These are phyloP conservation scores for Incumbomyces lentus DNA, from an alignment of 2,329 filamentous ascomycete species.

Conservation along the genomic window DNA sequence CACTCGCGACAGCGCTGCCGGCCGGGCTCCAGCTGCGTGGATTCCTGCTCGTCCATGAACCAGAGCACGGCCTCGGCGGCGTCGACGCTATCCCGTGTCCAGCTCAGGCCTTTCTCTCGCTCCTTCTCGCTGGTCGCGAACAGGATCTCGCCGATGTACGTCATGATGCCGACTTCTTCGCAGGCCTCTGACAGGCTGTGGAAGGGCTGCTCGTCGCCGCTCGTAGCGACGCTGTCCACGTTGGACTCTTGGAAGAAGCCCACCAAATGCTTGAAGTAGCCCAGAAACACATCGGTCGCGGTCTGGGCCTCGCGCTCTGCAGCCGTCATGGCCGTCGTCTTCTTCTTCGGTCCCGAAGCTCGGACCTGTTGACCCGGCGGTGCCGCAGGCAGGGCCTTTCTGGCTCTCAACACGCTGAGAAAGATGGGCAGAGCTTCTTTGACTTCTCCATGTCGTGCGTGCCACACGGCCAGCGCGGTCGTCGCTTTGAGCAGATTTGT, in stretches of 20 bases:
- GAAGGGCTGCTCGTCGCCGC: slow-evolving; percentile 57
- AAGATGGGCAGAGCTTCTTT: slow-evolving; percentile 69
- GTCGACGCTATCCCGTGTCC: slow-evolving; percentile 83
- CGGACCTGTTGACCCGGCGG: slow-evolving; percentile 16
- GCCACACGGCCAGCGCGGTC: slow-evolving; percentile 68
- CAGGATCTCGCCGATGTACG: slow-evolving; percentile 89
- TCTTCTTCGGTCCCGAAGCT: slow-evolving; percentile 13
- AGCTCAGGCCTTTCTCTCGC: slow-evolving; percentile 64
- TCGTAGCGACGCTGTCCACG: slow-evolving; percentile 44
- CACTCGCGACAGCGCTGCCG: slow-evolving; percentile 64
- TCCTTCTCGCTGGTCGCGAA: slow-evolving; percentile 53
- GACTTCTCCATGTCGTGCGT: slow-evolving; percentile 59
- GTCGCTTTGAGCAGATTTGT: slow-evolving; percentile 65
- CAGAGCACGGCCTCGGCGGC: slow-evolving; percentile 61
- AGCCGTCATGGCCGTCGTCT: slow-evolving; percentile 11
- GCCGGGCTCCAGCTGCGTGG: slow-evolving; percentile 23
- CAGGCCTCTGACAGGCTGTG: slow-evolving; percentile 59
- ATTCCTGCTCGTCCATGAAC: slow-evolving; percentile 26
- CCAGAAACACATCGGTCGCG: slow-evolving; percentile 25
- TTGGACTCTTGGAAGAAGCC: slow-evolving; percentile 21
- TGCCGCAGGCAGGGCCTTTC: slow-evolving; percentile 47
- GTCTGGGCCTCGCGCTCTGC: slow-evolving; percentile 21
- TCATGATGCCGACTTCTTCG: slow-evolving; percentile 74
- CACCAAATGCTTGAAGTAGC: slow-evolving; percentile 23
- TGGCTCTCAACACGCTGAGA: slow-evolving; percentile 70